Conservation (phyloP, 2,329 filamentous ascomycete species). For the Drechslera avenae region DNA sequence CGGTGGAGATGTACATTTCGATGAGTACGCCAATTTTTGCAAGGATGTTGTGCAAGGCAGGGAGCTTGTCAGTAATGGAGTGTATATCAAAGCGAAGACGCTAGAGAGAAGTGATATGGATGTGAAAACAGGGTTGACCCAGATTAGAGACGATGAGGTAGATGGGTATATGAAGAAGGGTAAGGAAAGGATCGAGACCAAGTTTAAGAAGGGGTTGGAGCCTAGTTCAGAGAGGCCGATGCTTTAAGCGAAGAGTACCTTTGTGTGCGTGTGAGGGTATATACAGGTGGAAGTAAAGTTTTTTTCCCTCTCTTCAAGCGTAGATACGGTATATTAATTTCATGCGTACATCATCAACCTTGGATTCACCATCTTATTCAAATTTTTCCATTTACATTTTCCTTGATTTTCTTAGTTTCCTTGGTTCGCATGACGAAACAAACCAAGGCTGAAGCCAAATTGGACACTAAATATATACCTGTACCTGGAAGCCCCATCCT, state of each 20-base stretch:
- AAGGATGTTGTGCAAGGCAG: slow-evolving; percentile 33
- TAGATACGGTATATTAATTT: no score
- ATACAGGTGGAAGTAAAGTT: not conserved
- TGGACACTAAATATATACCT: no score
- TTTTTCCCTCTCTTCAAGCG: no score
- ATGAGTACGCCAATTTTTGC: slow-evolving; percentile 45
- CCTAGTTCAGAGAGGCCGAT: slow-evolving; percentile 30
- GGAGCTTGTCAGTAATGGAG: slow-evolving; percentile 28
- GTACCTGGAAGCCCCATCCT: no score
- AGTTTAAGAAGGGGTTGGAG: slow-evolving; percentile 25
- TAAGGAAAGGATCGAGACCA: slow-evolving; percentile 27
- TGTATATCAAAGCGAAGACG: slow-evolving; percentile 39
- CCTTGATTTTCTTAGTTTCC: no score
- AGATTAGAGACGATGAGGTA: slow-evolving; percentile 42
- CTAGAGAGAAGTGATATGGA: slow-evolving; percentile 33
- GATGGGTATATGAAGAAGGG: slow-evolving; percentile 36
- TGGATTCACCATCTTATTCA: no score
- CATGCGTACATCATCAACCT: no score
- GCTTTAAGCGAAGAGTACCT: slow-evolving; percentile 11
- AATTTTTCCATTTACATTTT: no score
- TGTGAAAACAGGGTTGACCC: slow-evolving; percentile 30
- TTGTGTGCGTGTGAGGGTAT: not conserved
- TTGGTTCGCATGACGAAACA: no score
- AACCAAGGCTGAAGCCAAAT: no score
- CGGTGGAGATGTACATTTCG: slow-evolving; percentile 42